Conservation (phyloP, 331 rosid species). For the Quercus phellos region DNA sequence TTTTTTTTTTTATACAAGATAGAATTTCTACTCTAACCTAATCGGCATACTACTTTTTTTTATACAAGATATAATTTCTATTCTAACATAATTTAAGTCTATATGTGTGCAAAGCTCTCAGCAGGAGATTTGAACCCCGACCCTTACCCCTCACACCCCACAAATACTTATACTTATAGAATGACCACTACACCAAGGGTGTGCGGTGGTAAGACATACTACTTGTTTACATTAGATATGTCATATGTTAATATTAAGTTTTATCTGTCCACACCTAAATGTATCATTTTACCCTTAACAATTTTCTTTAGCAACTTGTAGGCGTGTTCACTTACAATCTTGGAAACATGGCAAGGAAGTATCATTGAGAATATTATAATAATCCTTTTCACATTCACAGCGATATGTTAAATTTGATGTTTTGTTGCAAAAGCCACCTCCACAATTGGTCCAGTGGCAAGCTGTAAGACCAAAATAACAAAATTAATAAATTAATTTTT, state of each 20-base stretch:
- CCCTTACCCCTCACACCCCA: no score
- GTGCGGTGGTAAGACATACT: no score
- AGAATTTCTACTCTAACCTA: no score
- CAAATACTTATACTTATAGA: no score
- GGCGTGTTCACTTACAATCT: conserved; percentile 58
- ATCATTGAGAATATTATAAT: conserved; percentile 59
- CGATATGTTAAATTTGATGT: conserved; percentile 45
- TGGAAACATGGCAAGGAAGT: conserved; percentile 66
- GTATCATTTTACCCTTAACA: neutral
- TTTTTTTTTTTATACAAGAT: no score
- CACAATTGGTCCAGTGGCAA: conserved; percentile 78
- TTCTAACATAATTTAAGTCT: no score
- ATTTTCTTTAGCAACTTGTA: neutral
- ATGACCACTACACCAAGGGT: no score
- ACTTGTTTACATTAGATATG: neutral
- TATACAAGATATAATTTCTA: no score
- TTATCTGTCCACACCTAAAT: neutral
- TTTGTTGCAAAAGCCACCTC: conserved; percentile 76
- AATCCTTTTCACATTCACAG: conserved; percentile 58
- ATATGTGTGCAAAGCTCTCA: no score
- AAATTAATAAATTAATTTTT: neutral
- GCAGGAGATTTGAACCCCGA: no score
- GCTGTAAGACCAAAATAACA: conserved; percentile 33
- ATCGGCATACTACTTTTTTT: neutral
- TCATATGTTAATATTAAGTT: neutral